Conservation (phyloP, 192 early-diverging fungal species). For the Cetraspora pellucida region DNA sequence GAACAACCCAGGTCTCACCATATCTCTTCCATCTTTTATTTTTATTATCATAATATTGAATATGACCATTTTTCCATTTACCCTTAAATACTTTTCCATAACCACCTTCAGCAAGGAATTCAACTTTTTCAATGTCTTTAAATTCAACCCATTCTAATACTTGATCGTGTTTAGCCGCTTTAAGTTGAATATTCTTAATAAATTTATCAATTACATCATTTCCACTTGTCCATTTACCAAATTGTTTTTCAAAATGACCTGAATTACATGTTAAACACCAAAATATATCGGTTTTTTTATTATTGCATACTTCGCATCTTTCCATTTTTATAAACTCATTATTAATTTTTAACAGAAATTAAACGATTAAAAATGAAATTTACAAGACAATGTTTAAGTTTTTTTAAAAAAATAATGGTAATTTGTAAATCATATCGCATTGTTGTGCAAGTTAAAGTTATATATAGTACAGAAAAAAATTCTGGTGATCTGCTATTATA, state of each 20-base stretch:
- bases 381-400: too few species aligned
- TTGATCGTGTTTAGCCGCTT: neutral
- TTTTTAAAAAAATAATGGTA: too few species aligned
- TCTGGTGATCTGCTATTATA: too few species aligned
- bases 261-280: constrained; percentile 14
- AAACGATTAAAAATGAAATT: too few species aligned
- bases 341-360: too few species aligned
- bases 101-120: neutral
- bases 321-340: too few species aligned
- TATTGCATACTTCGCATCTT: too few species aligned
- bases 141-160: constrained; percentile 2
- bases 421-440: too few species aligned
- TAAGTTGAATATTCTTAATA: constrained; percentile 3
- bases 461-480: too few species aligned
- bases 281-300: too few species aligned
- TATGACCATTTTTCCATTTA: neutral
- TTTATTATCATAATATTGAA: neutral
- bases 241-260: neutral
- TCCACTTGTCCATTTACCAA: constrained; percentile 2
- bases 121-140: neutral
- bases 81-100: constrained; percentile 25
- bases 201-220: constrained; percentile 5
- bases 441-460: too few species aligned
- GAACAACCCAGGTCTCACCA: neutral
- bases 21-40: neutral